Percentiles rank a stretch among this genome's conserved stretches.
phyloP scores from a whole-genome alignment of 192 early-diverging fungal species.

The Coemansia aciculifera region DNA sequence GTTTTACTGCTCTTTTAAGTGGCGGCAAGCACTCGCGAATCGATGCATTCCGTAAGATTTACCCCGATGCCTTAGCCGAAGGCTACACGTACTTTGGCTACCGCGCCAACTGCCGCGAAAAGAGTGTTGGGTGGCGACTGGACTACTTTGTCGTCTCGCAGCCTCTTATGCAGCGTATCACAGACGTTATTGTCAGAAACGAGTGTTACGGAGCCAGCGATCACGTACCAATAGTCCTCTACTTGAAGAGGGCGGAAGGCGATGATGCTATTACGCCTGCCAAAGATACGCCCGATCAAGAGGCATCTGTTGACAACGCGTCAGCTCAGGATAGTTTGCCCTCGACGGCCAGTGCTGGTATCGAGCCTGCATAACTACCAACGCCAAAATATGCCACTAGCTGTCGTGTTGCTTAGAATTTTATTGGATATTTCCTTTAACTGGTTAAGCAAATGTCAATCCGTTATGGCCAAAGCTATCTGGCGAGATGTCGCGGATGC shows the following conservation, averaged over 20 bases:
- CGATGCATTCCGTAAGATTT: conserved; percentile 72
- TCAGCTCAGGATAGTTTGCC: not conserved
- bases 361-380: not conserved
- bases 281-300: conserved; percentile 3
- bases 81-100: conserved; percentile 80
- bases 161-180: conserved; percentile 59
- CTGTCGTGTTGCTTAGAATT: too few species aligned
- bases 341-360: not conserved
- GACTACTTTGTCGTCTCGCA: conserved; percentile 82
- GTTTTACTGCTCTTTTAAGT: conserved; percentile 64
- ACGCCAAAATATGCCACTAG: too few species aligned
- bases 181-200: conserved; percentile 66
- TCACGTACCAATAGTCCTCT: conserved; percentile 77
- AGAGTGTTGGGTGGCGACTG: conserved; percentile 78
- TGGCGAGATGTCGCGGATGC: conserved; percentile 18
- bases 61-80: conserved; percentile 63
- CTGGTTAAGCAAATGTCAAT: conserved; percentile 5
- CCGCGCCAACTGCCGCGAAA: conserved; percentile 68
- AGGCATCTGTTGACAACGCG: not conserved
- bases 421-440: too few species aligned
- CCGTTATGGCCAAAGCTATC: conserved; percentile 16
- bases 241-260: conserved; percentile 36
- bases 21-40: conserved; percentile 55
- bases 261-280: conserved; percentile 2
- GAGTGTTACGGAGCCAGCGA: conserved; percentile 87